Conservation (phyloP, 2,329 filamentous ascomycete species). For the Raffaelea arxii region DNA sequence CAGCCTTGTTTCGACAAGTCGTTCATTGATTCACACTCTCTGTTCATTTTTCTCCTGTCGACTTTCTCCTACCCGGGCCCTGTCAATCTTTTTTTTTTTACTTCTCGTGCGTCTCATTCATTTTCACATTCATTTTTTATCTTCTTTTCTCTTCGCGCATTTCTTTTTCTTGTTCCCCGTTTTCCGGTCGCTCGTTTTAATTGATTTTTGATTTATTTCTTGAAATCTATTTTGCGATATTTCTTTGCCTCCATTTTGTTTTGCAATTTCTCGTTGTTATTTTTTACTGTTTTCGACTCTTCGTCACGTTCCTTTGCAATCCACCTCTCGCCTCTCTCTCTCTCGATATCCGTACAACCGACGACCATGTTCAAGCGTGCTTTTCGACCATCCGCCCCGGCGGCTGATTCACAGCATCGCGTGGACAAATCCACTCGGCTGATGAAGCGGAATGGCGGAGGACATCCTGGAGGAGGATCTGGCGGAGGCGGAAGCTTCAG, state of each 20-base stretch:
- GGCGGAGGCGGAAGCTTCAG: slow-evolving; percentile 10
- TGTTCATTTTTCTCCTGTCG: slow-evolving; percentile 26
- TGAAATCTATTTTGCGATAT: slow-evolving; percentile 8
- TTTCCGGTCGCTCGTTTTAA: slow-evolving; percentile 14
- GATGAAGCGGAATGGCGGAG: slow-evolving; percentile 49
- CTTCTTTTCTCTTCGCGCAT: slow-evolving; percentile 34
- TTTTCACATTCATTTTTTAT: slow-evolving; percentile 25
- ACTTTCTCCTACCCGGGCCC: slow-evolving; percentile 45
- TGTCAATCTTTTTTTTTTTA: slow-evolving; percentile 30
- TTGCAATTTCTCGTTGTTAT: slow-evolving; percentile 3
- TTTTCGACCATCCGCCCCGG: slow-evolving; percentile 58
- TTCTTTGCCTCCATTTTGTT: not conserved
- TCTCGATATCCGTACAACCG: not conserved
- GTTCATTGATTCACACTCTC: no score
- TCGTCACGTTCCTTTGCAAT: no score
- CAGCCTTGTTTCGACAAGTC: no score
- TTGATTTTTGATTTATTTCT: not conserved
- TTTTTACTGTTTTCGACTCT: not conserved
- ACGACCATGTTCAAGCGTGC: slow-evolving; percentile 84
- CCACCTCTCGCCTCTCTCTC: not conserved
- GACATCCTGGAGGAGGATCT: not conserved
- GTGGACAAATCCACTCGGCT: slow-evolving; percentile 81
- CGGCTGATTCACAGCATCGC: slow-evolving; percentile 38
- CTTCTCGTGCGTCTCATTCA: slow-evolving; percentile 22
- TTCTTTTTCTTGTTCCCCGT: slow-evolving; percentile 13